phyloP scores from a whole-genome alignment of 2,329 filamentous ascomycete genomes.

The Botrytis fragariae region DNA sequence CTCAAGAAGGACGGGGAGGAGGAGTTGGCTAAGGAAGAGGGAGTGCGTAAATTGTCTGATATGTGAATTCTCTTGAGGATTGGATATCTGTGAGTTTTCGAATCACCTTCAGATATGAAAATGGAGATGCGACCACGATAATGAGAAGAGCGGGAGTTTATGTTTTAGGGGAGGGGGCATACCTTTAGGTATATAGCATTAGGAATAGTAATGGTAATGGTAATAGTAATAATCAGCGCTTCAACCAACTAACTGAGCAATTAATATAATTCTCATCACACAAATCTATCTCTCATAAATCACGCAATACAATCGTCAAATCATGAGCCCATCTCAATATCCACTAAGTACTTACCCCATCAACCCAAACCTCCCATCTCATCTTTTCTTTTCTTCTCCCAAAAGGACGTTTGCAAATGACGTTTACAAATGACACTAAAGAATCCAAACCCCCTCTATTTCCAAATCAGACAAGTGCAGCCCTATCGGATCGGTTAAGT shows the following conservation, averaged over 20 bases:
- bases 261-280: not conserved
- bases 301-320: too few species aligned
- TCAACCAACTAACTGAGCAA: not conserved
- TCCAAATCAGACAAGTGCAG: not conserved
- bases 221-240: not conserved
- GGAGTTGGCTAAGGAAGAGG: not conserved
- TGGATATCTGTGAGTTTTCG: not conserved
- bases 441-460: not conserved
- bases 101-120: not conserved
- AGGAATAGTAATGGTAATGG: not conserved
- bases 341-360: too few species aligned
- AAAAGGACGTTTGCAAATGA: too few species aligned
- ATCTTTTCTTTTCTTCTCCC: too few species aligned
- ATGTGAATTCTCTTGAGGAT: too few species aligned
- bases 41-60: not conserved
- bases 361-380: too few species aligned
- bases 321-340: too few species aligned
- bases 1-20: not conserved
- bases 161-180: too few species aligned
- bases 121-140: too few species aligned
- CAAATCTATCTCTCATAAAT: too few species aligned
- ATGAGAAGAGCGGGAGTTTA: too few species aligned
- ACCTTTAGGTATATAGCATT: not conserved
- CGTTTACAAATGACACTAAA: not conserved
- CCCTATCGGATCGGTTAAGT: not conserved